Evolutionary conservation across 148 eudicot genomes (phyloP).

Genomic region (Drosera capensis): DNA sequence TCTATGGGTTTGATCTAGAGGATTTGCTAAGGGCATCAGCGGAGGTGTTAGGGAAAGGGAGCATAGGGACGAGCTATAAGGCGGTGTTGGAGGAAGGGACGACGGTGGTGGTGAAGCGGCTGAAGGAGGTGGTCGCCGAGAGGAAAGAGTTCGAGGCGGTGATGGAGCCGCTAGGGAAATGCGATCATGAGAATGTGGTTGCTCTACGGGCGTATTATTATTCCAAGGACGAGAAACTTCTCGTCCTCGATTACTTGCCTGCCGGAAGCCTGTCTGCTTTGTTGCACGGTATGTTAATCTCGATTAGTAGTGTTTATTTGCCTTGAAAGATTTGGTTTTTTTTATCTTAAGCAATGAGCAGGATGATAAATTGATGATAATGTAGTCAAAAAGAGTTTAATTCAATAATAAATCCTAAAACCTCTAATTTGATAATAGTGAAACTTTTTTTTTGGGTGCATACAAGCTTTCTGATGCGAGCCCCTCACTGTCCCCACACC

Average conservation of each 20-base stretch:
- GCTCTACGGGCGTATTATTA: conserved; percentile 41
- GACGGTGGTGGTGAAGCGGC: conserved; percentile 54
- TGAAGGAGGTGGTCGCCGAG: conserved; percentile 36
- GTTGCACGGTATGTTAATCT: conserved; percentile 19
- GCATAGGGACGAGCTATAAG: conserved; percentile 49
- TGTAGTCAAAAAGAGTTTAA: no score
- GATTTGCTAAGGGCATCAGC: conserved; percentile 58
- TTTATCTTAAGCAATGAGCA: no score
- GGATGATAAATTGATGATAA: no score
- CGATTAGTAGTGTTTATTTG: background rate
- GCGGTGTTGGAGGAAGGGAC: conserved; percentile 70
- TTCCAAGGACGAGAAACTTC: conserved; percentile 50
- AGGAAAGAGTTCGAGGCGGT: conserved; percentile 38
- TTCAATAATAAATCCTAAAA: no score
- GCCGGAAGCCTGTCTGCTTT: conserved; percentile 26
- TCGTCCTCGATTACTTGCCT: conserved; percentile 31
- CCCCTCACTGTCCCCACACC: no score
- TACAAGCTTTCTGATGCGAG: no score
- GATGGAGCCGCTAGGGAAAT: conserved; percentile 39
- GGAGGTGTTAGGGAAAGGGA: conserved; percentile 58
- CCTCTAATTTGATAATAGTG: no score
- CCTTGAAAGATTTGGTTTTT: background rate
- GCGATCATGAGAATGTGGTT: conserved; percentile 42
- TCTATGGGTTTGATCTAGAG: conserved; percentile 46
- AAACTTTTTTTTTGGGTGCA: no score